Evolutionary conservation across 768 basidiomycete species (phyloP), one percentile per base, ranked within the genome.

Genomic region (Piloderma croceum): DNA sequence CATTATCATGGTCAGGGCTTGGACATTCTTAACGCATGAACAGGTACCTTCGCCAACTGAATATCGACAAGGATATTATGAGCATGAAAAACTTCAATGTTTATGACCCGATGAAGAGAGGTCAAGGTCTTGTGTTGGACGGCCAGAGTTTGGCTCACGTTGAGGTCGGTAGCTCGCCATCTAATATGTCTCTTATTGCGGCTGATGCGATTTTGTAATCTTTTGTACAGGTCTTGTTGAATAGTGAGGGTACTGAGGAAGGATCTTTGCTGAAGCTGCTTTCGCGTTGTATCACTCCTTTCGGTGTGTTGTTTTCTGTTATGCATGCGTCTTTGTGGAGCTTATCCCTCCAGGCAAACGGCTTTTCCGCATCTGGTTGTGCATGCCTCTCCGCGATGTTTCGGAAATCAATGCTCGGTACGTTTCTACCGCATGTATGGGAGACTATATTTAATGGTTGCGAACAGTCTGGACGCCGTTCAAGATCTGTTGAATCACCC

Each of bases 61-160:
- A 98, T 56, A 90, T 98, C 47, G 94, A 93, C 65, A 87, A 90
- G 56, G 93, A 97, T 48, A 80, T 99, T 41, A 61, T 99, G 53
- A 88, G 82, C 40, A 92, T 96, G 84, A 86, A 81, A 65, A 98
- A 98, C 57, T 99, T 99, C 73, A 93, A 97, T 51, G 72, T 96
- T 27, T 96, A 94, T 55, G 91, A 97, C 60, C 96, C 96, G 1
- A 90, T 97, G 78, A 83, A 85, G 57, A 74, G 75, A 45, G 92
- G 91, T n/a, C 73, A 82, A 55, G 87, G 81, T 20, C 64, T 98
- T 41, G 74, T 88, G 0, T 70, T 99, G 31, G 93, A 99, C 60
- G 96, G 96, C 3, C 92, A 97, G 59, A 93, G 91, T 1, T 70
- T 99, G 39, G 86, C 90, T 12, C 96, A 99, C 58, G 73, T 99